Percentiles rank a stretch among this genome's conserved stretches.
phyloP scores from a whole-genome alignment of 257 asterid species.

The Solanum phureja region DNA sequence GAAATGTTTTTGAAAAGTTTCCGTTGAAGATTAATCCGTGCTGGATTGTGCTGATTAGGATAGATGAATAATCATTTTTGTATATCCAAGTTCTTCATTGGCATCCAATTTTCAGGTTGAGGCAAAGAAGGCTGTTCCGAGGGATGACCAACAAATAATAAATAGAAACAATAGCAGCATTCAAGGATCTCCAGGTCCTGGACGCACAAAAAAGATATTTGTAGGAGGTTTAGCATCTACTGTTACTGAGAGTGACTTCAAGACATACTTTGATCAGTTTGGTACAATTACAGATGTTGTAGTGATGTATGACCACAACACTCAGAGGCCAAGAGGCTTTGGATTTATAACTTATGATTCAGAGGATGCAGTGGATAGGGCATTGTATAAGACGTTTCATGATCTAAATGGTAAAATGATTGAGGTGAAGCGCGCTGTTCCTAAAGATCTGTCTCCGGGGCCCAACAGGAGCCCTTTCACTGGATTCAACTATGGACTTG shows the following conservation, averaged over 20 bases:
- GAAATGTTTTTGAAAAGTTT: not conserved
- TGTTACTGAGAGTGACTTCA: constrained; percentile 65
- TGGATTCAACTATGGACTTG: constrained; percentile 49
- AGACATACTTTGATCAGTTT: constrained; percentile 64
- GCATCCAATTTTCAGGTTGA: constrained; percentile 46
- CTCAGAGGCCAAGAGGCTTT: constrained; percentile 79
- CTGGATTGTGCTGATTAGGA: not conserved
- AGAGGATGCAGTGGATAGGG: constrained; percentile 76
- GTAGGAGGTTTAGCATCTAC: constrained; percentile 91
- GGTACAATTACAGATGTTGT: constrained; percentile 66
- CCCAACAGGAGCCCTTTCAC: constrained; percentile 54
- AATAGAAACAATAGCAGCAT: constrained; percentile 48
- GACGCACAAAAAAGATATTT: constrained; percentile 78
- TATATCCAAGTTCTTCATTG: constrained; percentile 8
- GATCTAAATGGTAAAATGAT: constrained; percentile 76
- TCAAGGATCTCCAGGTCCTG: constrained; percentile 72
- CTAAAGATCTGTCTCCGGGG: constrained; percentile 66
- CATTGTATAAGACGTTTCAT: constrained; percentile 60
- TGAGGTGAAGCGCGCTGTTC: constrained; percentile 79
- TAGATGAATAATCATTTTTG: not conserved
- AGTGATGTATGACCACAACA: constrained; percentile 82
- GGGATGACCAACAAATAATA: constrained; percentile 57
- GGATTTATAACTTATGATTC: constrained; percentile 74
- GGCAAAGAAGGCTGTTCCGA: constrained; percentile 86
- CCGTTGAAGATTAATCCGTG: not conserved